Conservation (phyloP, 116 monocot genomes). For the Phalaenopsis hybrid region DNA sequence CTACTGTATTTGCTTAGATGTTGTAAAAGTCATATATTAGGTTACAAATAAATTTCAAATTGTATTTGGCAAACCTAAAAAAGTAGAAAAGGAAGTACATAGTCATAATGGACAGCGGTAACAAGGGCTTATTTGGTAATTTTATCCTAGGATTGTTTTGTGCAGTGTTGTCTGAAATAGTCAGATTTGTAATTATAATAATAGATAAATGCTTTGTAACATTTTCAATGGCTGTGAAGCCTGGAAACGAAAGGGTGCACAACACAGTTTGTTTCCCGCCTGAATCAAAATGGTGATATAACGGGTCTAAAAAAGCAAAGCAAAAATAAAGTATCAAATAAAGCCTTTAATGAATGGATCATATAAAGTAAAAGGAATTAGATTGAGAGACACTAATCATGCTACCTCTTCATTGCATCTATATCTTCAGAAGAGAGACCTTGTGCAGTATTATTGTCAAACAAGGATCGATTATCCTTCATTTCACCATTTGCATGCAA, state of each 20-base stretch:
- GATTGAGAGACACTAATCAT: not conserved
- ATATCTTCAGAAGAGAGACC: constrained; percentile 72
- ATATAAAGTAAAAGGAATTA: not conserved
- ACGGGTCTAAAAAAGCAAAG: not conserved
- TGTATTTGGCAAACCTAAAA: too few species aligned
- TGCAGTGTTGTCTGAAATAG: not conserved
- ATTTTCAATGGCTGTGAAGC: not conserved
- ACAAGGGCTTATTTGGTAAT: not conserved
- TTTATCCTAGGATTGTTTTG: not conserved
- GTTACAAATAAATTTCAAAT: not conserved
- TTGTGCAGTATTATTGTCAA: constrained; percentile 91
- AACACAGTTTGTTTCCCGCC: not conserved
- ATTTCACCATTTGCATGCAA: constrained; percentile 18
- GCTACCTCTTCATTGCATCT: constrained; percentile 67
- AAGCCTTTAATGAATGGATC: not conserved
- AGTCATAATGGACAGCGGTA: not conserved
- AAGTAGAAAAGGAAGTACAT: too few species aligned
- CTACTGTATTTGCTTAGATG: not conserved
- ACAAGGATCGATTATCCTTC: constrained; percentile 72
- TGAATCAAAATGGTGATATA: not conserved
- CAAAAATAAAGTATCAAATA: not conserved
- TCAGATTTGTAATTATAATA: too few species aligned
- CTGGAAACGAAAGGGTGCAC: not conserved
- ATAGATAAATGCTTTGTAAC: not conserved
- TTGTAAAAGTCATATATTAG: not conserved